These are phyloP conservation scores for Globisporangium rhizosaccharum DNA, from an alignment of 352 stramenopile species.

Conservation along the genomic window DNA sequence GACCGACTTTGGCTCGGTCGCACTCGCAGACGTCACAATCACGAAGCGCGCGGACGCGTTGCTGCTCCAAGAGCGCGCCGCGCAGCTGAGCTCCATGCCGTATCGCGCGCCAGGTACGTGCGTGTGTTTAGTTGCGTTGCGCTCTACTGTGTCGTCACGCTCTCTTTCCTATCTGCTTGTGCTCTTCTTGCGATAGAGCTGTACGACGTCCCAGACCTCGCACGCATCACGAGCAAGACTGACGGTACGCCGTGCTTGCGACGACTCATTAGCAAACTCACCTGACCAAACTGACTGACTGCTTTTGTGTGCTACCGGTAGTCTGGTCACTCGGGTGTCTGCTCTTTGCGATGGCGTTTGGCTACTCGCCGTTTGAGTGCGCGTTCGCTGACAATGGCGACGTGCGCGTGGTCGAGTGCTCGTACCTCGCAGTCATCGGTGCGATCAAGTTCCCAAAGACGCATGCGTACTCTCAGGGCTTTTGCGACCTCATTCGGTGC, in stretches of 20 bases:
- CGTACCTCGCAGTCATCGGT: conserved; percentile 83
- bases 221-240: conserved; percentile 63
- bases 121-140: background rate
- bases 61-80: conserved; percentile 79
- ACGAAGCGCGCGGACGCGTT: conserved; percentile 70
- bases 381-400: conserved; percentile 68
- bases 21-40: conserved; percentile 55
- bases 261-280: background rate
- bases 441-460: conserved; percentile 69
- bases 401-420: conserved; percentile 75
- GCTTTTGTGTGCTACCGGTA: conserved; percentile 7
- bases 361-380: conserved; percentile 88
- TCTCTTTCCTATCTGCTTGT: background rate
- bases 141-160: too few relatives aligned
- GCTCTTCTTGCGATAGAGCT: conserved; percentile 42
- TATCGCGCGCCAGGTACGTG: conserved; percentile 73
- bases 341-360: conserved; percentile 86
- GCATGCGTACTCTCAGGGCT: conserved; percentile 43
- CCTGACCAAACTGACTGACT: background rate
- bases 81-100: conserved; percentile 81
- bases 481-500: conserved; percentile 74
- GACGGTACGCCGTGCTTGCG: conserved; percentile 34
- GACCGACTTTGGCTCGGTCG: conserved; percentile 86
- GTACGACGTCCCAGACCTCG: conserved; percentile 78
- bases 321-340: conserved; percentile 89